Evolutionary conservation across 192 early-diverging fungal species (phyloP).

Genomic region (Geosiphon pyriformis): DNA sequence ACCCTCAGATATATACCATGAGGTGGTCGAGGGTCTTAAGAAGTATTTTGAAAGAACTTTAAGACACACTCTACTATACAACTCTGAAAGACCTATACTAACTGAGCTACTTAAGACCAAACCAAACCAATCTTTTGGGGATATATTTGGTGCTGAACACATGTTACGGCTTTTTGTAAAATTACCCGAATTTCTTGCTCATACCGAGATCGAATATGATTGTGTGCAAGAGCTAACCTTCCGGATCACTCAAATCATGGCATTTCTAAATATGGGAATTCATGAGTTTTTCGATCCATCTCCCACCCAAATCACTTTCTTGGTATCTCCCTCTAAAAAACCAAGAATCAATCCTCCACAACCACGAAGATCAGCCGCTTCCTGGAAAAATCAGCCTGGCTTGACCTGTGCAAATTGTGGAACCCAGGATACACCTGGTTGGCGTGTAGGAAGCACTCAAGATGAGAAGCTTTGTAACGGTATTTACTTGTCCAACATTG

Average conservation of each 20-base stretch:
- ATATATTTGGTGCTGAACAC: slow-evolving; percentile 96
- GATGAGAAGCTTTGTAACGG: slow-evolving; percentile 29
- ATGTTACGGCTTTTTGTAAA: slow-evolving; percentile 56
- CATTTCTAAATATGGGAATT: background rate
- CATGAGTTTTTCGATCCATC: background rate
- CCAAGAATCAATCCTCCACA: no score
- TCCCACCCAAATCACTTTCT: background rate
- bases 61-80: slow-evolving; percentile 88
- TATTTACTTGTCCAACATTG: no score
- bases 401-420: slow-evolving; percentile 21
- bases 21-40: slow-evolving; percentile 82
- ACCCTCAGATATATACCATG: slow-evolving; percentile 23
- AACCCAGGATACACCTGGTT: slow-evolving; percentile 24
- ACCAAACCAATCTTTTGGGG: slow-evolving; percentile 70
- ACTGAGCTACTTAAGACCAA: slow-evolving; percentile 71
- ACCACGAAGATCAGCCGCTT: background rate
- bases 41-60: slow-evolving; percentile 93
- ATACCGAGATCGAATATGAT: background rate
- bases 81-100: slow-evolving; percentile 84
- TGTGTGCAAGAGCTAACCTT: background rate
- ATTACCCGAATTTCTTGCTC: background rate
- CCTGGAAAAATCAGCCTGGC: background rate
- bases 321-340: no score
- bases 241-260: background rate
- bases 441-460: slow-evolving; percentile 25